These are phyloP conservation scores for Didymella pinodella DNA, from an alignment of 2,329 filamentous ascomycete genomes.

Conservation along the genomic window DNA sequence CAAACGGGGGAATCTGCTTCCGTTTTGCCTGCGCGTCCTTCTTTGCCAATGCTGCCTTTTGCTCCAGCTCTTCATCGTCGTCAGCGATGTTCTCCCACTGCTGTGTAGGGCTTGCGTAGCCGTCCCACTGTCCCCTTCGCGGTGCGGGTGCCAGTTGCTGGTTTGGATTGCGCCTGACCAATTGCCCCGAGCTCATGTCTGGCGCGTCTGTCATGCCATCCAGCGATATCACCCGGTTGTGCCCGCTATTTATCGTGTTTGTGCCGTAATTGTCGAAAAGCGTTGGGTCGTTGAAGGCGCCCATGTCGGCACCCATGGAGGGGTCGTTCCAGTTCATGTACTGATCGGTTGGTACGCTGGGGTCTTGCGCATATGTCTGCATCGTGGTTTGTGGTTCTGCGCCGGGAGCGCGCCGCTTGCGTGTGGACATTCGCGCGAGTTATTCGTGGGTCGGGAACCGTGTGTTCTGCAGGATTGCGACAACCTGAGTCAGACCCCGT, in stretches of 20 bases:
- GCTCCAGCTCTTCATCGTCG: slow-evolving; percentile 79
- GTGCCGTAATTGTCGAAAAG: slow-evolving; percentile 45
- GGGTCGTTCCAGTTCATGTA: slow-evolving; percentile 49
- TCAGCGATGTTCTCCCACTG: slow-evolving; percentile 65
- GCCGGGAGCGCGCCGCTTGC: slow-evolving; percentile 80
- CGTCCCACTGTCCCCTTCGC: slow-evolving; percentile 52
- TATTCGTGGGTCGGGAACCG: slow-evolving; percentile 4
- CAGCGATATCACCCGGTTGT: slow-evolving; percentile 46
- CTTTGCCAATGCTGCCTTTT: slow-evolving; percentile 81
- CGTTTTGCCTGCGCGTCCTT: slow-evolving; percentile 87
- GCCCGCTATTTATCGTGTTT: slow-evolving; percentile 26
- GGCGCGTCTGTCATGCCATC: slow-evolving; percentile 39
- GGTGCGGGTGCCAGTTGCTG: slow-evolving; percentile 55
- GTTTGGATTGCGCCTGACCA: slow-evolving; percentile 57
- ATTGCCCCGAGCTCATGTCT: slow-evolving; percentile 50
- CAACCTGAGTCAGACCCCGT: slow-evolving; percentile 15
- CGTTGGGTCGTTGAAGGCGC: slow-evolving; percentile 47
- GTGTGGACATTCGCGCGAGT: slow-evolving; percentile 43
- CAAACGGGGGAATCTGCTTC: slow-evolving; percentile 96
- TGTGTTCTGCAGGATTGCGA: not conserved
- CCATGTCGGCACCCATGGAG: slow-evolving; percentile 34
- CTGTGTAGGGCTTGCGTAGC: slow-evolving; percentile 54
- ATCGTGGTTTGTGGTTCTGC: slow-evolving; percentile 69
- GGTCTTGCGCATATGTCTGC: slow-evolving; percentile 56
- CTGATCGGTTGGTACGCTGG: slow-evolving; percentile 49